Evolutionary conservation across 345 rosid species (phyloP), one percentile per base, ranked within the genome.

Genomic region (Aurinia saxatilis): DNA sequence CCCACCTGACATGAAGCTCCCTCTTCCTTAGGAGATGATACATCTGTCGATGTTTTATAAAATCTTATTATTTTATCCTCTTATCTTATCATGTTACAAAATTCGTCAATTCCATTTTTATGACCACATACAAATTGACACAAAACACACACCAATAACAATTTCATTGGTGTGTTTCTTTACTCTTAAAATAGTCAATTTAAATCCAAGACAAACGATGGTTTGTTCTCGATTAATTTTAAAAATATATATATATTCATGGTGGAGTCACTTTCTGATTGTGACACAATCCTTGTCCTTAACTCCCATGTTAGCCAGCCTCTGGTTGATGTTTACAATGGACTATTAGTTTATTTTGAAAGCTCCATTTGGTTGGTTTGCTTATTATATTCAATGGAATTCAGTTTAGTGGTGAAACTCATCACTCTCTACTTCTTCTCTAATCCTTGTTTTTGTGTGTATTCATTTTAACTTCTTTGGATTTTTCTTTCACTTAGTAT

Each of bases 231-330:
- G 40, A 51, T 60, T 23, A 23, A 34, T 33, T 35, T 34, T 10
- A 44, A 44, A 17, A 44, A 44, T 52, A 34, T 44, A n/a, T n/a
- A n/a, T n/a, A n/a, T n/a, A n/a, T 61, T 29, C 35, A 61, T 45
- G 56, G 36, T 61, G 23, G 61, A 68, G 56, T 68, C 73, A 68
- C 48, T 44, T 18, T 69, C 67, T 10, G 66, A 59, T 17, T 15
- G 21, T 50, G 60, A 68, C 53, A 50, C 49, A 62, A 29, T 37
- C 36, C 68, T 70, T 63, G 64, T 70, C 74, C 64, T 63, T 0
- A 12, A 47, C 39, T 55, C 64, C 19, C 58, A 62, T 62, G 58
- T 70, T 23, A 54, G 33, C 21, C 41, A 54, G 33, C 21, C 41
- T 37, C 49, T 63, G 64, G 48, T 70, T 62, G 64, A 39, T 46